phyloP scores from a whole-genome alignment of 1,139 yeast genomes.

The Candida albicans region DNA sequence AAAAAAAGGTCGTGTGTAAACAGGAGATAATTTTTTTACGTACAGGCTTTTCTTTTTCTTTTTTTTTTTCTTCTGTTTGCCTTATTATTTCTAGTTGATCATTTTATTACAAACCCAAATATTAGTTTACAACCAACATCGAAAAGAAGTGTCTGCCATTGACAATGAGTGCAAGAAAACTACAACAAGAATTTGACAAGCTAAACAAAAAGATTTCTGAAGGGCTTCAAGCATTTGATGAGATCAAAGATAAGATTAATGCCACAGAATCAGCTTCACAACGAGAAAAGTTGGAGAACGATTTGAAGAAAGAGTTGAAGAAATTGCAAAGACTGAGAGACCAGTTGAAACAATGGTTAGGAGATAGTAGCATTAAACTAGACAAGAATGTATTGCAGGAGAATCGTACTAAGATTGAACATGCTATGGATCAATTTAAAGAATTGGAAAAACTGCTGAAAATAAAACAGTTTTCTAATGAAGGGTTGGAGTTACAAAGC shows the following conservation, averaged over 20 bases:
- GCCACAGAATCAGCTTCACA: conserved; percentile 83
- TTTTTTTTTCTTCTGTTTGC: no score
- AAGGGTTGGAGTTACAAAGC: conserved; percentile 76
- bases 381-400: conserved; percentile 74
- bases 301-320: conserved; percentile 92
- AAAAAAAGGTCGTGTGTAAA: no score
- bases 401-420: conserved; percentile 80
- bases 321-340: conserved; percentile 92
- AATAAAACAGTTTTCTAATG: conserved; percentile 93
- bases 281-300: conserved; percentile 91
- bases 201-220: conserved; percentile 92
- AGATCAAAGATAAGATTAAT: conserved; percentile 81
- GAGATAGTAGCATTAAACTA: conserved; percentile 90
- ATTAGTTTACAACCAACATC: no score
- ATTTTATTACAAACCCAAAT: no score
- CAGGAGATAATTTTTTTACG: no score
- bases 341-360: conserved; percentile 93
- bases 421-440: conserved; percentile 95
- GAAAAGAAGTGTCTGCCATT: no score
- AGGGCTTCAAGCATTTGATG: conserved; percentile 88
- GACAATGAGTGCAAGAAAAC: conserved; percentile 46
- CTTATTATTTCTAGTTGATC: no score
- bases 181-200: conserved; percentile 84
- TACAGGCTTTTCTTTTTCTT: no score
- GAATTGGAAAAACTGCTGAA: conserved; percentile 93